Percentiles rank a stretch among this genome's conserved stretches.
phyloP scores from a whole-genome alignment of 2,329 filamentous ascomycete genomes.

The Macrophomina tecta region DNA sequence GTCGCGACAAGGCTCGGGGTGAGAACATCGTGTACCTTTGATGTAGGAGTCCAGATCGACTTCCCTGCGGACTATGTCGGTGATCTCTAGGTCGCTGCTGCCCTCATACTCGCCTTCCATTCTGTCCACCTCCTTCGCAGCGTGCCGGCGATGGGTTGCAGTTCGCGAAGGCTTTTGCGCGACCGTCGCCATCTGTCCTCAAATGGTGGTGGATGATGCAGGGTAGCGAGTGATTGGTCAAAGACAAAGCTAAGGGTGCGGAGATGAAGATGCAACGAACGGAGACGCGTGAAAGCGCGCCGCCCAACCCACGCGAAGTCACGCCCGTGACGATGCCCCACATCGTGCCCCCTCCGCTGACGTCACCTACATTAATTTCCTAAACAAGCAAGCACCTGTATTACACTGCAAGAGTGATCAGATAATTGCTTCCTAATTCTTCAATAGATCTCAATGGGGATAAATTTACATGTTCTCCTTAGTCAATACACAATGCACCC shows the following conservation, averaged over 20 bases:
- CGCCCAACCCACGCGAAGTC: conserved; percentile 1
- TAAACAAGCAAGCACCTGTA: no score
- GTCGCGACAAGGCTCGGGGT: no score
- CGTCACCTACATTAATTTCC: not conserved
- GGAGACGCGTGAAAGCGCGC: conserved; percentile 11
- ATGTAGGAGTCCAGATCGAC: conserved; percentile 40
- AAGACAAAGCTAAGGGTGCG: not conserved
- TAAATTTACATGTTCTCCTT: no score
- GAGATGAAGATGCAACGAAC: not conserved
- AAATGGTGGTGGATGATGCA: not conserved
- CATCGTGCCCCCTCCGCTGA: not conserved
- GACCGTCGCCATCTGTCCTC: conserved; percentile 9
- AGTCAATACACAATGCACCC: no score
- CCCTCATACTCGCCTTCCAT: conserved; percentile 29
- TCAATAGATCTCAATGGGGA: no score
- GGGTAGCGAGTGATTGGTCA: not conserved
- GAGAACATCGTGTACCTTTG: conserved; percentile 31
- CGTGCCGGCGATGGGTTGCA: not conserved
- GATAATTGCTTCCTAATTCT: no score
- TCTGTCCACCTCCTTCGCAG: conserved; percentile 15
- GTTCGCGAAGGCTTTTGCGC: conserved; percentile 12
- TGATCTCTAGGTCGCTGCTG: conserved; percentile 50
- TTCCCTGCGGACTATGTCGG: conserved; percentile 41
- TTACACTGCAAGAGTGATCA: no score
- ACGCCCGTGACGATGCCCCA: not conserved